Evolutionary conservation across 805 yeast species (phyloP), one percentile per base, ranked within the genome.

Genomic region (Candida orba): DNA sequence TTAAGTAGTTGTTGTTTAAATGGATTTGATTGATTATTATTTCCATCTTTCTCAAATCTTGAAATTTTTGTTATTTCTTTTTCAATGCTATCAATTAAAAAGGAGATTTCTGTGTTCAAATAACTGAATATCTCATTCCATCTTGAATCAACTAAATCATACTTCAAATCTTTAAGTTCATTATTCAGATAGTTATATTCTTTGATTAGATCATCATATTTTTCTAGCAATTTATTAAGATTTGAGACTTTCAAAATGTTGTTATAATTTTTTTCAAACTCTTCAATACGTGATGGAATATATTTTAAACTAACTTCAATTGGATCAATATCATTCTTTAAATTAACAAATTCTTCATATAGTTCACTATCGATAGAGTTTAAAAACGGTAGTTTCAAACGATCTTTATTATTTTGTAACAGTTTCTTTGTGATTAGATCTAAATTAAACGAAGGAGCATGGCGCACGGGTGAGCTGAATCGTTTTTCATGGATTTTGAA

Each of bases 71-170:
- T 25, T 15, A 54, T 34, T 25, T 58, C 60, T 20, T 49, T 57
- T 37, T 62, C 63, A 4, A 59, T 42, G 37, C 56, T 61, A 9
- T 50, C 46, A 25, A 60, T 51, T 27, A 60, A 46, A 34, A 48
- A 59, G 1, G 57, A 52, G 4, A 72, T 54, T 47, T 77, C 77
- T 3, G 63, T 57, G 36, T 76, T 64, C 41, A 80, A 55, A 45
- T 66, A 72, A 24, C 62, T 62, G 48, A 80, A 78, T 3, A 79
- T 64, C 22, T 70, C 70, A 48, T 66, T 62, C 86, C 87, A 81
- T 54, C 78, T 69, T 25, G 63, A 56, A 46, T 78, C 81, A 4
- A 81, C 66, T 25, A 73, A 50, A 35, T 74, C 76, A 4, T 45
- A 47, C 51, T 73, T 72, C 47, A 81, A 60, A 7, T 56, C 60